Base-by-base conservation (phyloP, 2,329 filamentous ascomycete genomes). In the Dactylellina drechsleri region DNA sequence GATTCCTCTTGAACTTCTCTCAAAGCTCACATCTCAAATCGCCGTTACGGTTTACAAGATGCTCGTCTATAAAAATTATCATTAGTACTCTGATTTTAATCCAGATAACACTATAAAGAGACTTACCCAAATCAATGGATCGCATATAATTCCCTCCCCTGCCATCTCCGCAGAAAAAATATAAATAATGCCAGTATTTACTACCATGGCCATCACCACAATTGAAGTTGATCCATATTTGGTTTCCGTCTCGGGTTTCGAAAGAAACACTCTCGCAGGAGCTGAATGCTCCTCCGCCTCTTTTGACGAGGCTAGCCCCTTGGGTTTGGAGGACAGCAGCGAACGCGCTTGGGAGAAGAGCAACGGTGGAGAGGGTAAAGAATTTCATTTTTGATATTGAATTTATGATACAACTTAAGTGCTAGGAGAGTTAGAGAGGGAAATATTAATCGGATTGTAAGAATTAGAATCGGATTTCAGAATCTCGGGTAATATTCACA, bases 331-430 rank as follows among this genome's bases (percentile, higher is more conserved):
- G 50, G 2, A 13, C 28, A 16, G 50, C 50, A 6, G 23, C 50
- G 20, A 54, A 54, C 4, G 50, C 28, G 50, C 50, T 54, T 36
- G 23, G 50, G 4, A 54, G 20, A 54, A 54, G 50, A 54, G 50
- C 26, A 16, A 36, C 4, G 5, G 31, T 8, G 31, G 10, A 36
- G 10, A 54, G 28, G 2, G 31, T 36, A 5, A 36, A 36, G 10
- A 54, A 54, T 13, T 36, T 54, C 50, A 54, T 54, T 31, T 54
- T 54, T 6, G 4, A 28, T 53, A 4, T 18, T 12, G 2, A 28
- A 13, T 7, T 23, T 18, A 26, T 28, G 23, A 16, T 16, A 13
- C 2, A 53, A 7, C 13, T 4, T 28, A n/a, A 43, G 40, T 43
- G 5, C 2, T 43, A n/a, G 10, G 40, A 53, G 50, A 53, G 13